Evolutionary conservation across 176 grass and related monocot genomes (phyloP).

Genomic region (Bonia amplexicaulis): DNA sequence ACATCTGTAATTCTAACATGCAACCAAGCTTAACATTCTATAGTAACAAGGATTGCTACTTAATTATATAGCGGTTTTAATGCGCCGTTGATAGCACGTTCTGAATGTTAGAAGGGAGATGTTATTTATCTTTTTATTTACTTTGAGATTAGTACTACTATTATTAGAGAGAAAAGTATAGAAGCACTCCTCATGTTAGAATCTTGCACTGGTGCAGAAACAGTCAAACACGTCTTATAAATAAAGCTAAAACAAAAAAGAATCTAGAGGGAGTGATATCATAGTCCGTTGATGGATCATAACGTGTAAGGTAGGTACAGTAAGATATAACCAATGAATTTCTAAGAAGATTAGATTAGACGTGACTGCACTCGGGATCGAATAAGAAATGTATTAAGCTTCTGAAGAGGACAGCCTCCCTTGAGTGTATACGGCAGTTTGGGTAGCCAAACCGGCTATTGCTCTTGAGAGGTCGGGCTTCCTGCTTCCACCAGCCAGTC

Average conservation of each 20-base stretch:
- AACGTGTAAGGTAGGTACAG: neutral
- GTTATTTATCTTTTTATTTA: too few relatives aligned
- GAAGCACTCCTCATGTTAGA: neutral
- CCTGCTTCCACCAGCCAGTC: neutral
- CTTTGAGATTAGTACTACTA: too few relatives aligned
- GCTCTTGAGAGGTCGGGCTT: neutral
- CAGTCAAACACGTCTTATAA: neutral
- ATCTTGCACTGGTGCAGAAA: neutral
- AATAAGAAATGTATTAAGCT: neutral
- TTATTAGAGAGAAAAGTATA: too few relatives aligned
- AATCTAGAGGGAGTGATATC: neutral
- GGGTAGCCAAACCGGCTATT: neutral
- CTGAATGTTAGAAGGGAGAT: neutral
- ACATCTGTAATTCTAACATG: slow-evolving; percentile 10
- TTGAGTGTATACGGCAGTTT: neutral
- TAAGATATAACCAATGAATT: neutral
- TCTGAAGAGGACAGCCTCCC: neutral
- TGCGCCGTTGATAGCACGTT: neutral
- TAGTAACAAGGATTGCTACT: neutral
- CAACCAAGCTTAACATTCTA: neutral
- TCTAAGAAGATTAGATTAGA: neutral
- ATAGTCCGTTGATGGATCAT: neutral
- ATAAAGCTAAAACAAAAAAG: neutral
- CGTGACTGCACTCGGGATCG: neutral
- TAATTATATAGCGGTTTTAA: neutral